A percentile compares a stretch with the other conserved stretches of the same genome.
Evolutionary conservation across 2,329 filamentous ascomycete species (phyloP).

Genomic region (Pestalotiopsis sp.): DNA sequence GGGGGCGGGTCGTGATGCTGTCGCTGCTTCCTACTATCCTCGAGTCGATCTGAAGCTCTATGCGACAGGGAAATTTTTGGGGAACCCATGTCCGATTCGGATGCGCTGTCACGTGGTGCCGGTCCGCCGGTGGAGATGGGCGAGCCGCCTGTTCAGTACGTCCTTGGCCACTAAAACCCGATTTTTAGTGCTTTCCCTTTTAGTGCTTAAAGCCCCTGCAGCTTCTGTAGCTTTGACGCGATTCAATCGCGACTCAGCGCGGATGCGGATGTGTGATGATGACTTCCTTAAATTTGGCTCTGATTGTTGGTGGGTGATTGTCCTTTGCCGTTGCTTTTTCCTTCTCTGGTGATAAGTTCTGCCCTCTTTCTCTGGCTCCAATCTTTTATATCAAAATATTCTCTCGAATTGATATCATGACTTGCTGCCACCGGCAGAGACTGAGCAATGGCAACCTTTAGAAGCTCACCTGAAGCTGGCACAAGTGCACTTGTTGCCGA

Average conservation of each 20-base stretch:
- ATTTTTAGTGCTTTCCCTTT: background rate
- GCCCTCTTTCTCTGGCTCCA: no score
- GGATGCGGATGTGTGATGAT: background rate
- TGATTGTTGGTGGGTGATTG: background rate
- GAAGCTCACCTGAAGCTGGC: conserved; percentile 13
- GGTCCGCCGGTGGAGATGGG: background rate
- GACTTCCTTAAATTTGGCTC: background rate
- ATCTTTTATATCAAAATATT: no score
- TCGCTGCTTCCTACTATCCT: background rate
- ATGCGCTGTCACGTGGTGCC: conserved; percentile 13
- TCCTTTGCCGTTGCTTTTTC: background rate
- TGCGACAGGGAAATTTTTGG: conserved; percentile 17
- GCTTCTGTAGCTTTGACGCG: background rate
- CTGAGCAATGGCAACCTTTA: conserved; percentile 17
- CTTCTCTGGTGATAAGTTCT: no score
- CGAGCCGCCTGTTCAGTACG: background rate
- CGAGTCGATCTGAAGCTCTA: conserved; percentile 10
- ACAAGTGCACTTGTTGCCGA: conserved; percentile 34
- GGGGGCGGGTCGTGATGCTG: background rate
- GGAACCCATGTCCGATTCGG: background rate
- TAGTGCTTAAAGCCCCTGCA: background rate
- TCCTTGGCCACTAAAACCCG: background rate
- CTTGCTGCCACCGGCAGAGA: background rate
- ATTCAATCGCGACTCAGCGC: background rate
- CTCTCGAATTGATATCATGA: background rate